Evolutionary conservation across 805 yeast genomes (phyloP), one percentile per base, ranked within the genome.

Genomic region (Pichia exigua): DNA sequence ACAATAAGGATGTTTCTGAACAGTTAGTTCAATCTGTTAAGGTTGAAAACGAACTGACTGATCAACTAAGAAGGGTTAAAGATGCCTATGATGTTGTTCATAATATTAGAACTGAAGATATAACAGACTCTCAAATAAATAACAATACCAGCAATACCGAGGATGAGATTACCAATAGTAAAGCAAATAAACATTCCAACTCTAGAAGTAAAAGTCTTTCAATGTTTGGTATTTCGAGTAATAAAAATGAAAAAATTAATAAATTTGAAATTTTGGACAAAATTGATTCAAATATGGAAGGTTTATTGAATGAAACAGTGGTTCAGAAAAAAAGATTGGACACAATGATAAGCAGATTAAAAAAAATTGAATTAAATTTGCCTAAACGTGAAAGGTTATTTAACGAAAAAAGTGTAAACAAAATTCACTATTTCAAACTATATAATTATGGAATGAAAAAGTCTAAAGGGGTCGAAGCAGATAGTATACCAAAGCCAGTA

Each of bases 361-460:
- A 63, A 35, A 55, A 50, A 18, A 56, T 74, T 11, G 81, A 77
- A 53, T 39, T 57, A 10, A 57, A 57, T 24, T 54, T 77, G 47
- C 71, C 75, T 0, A 50, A 55, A 10, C 65, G 66, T 35, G 74
- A 70, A 30, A 62, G 74, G 42, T 60, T 75, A 17, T 64, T 72
- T 27, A 60, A 65, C 15, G 53, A 62, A 4, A 64, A 66, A 21
- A 65, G 72, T 9, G 66, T 74, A 1, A 74, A 76, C 60, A 64
- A 67, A 52, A 60, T 60, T 18, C 81, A 77, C 56, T 78, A 74
- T 59, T 74, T 74, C 4, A 61, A 64, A 5, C 54, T 78, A 21
- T 72, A 68, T 51, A 61, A 58, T 11, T 59, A 55, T 51, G 69
- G 60, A 11, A 61, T 61, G 65, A 49, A 58, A 52, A 56, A 53